Conservation (phyloP, 176 grass and related monocot genomes). For the Melocanna baccifera region DNA sequence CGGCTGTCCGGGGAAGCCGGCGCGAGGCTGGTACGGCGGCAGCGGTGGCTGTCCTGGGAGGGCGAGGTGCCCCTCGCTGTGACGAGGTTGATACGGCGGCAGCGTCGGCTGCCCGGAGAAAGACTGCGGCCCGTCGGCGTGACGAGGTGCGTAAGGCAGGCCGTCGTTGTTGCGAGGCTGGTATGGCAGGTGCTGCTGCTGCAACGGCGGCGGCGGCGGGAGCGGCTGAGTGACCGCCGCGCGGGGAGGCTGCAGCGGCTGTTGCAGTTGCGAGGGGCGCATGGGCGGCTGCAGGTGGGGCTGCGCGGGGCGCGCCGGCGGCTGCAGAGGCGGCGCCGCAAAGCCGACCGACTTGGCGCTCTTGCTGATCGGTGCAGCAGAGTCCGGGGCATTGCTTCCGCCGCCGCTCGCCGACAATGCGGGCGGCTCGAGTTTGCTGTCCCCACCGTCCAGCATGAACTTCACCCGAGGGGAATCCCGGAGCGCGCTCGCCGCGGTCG, state of each 20-base stretch:
- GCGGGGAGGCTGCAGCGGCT: background rate
- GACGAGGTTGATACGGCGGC: constrained; percentile 10
- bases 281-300: constrained; percentile 20
- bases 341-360: constrained; percentile 29
- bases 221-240: constrained; percentile 6
- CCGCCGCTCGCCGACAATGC: background rate
- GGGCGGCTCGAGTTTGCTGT: constrained; percentile 34
- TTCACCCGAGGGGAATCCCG: constrained; percentile 59
- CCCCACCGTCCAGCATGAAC: constrained; percentile 53
- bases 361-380: background rate
- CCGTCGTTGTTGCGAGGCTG: constrained; percentile 4
- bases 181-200: background rate
- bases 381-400: background rate
- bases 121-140: background rate
- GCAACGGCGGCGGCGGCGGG: constrained; percentile 16
- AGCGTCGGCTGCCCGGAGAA: constrained; percentile 14
- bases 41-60: constrained; percentile 23
- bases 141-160: background rate
- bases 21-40: constrained; percentile 16
- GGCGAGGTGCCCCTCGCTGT: background rate
- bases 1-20: background rate
- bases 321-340: constrained; percentile 12
- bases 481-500: background rate
- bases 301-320: background rate
- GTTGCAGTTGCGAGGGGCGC: background rate